These are phyloP conservation scores for Aureobasidium mangrovei DNA, from an alignment of 2,329 filamentous ascomycete species.

Conservation along the genomic window DNA sequence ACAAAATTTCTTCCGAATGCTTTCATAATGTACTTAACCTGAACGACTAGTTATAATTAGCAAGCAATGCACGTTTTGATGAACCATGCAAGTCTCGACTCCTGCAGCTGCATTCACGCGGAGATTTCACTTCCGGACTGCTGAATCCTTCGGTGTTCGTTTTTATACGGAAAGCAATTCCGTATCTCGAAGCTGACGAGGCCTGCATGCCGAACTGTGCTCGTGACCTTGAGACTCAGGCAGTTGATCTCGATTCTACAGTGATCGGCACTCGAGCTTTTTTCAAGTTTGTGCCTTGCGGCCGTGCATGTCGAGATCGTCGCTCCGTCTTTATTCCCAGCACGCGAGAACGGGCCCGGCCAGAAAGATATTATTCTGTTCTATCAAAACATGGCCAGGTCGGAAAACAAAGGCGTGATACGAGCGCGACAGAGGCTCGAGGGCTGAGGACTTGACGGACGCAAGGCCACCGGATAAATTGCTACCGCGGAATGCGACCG, in stretches of 20 bases:
- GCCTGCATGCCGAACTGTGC: background rate
- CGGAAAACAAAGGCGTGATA: too few species aligned
- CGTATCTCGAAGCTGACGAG: constrained; percentile 6
- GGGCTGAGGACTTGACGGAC: too few species aligned
- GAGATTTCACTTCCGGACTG: background rate
- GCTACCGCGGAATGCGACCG: background rate
- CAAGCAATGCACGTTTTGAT: background rate
- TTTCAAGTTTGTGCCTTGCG: constrained; percentile 4
- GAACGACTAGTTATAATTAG: constrained; percentile 7
- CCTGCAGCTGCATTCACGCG: background rate
- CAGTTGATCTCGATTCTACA: constrained; percentile 2
- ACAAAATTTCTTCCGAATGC: background rate
- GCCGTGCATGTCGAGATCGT: constrained; percentile 9
- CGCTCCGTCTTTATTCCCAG: constrained; percentile 5
- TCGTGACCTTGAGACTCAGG: constrained; percentile 1
- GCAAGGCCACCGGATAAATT: too few species aligned
- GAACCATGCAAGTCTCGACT: background rate
- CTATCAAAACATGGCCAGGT: too few species aligned
- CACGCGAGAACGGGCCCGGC: background rate
- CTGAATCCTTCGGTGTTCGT: background rate
- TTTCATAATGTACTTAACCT: background rate
- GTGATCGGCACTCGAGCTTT: constrained; percentile 9
- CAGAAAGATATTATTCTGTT: too few species aligned
- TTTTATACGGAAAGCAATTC: background rate
- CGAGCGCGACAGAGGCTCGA: too few species aligned